Evolutionary conservation across 495 filamentous ascomycete species (phyloP).

Genomic region (Trichocladium uniseriatum): DNA sequence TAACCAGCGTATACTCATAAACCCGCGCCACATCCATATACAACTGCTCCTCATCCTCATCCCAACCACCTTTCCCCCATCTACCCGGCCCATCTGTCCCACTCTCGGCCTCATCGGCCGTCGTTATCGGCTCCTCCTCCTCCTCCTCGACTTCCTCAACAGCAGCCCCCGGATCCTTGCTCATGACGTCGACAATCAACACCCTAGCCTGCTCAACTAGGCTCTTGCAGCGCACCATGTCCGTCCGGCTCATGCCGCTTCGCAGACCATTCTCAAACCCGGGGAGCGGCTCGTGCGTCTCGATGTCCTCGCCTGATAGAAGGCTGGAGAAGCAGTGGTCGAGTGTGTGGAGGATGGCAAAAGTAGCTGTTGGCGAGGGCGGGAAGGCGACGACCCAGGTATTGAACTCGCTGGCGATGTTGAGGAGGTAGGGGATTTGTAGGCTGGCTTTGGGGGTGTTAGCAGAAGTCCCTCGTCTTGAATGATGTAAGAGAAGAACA

Average conservation of each 20-base stretch:
- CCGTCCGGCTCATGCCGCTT: conserved; percentile 50
- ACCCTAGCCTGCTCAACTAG: conserved; percentile 62
- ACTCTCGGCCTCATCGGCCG: conserved; percentile 13
- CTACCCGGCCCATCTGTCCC: conserved; percentile 2
- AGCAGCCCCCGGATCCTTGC: conserved; percentile 30
- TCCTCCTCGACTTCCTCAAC: conserved; percentile 29
- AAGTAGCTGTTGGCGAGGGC: conserved; percentile 54
- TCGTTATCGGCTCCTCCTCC: conserved; percentile 2
- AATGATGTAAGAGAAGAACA: conserved; percentile 19
- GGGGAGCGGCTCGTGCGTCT: conserved; percentile 54
- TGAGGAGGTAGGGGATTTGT: conserved; percentile 76
- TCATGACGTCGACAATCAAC: conserved; percentile 54
- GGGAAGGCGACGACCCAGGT: conserved; percentile 58
- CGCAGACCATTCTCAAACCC: conserved; percentile 53
- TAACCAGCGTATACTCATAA: conserved; percentile 68
- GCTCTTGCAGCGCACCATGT: conserved; percentile 76
- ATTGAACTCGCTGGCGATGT: conserved; percentile 58
- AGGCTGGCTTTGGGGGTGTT: conserved; percentile 48
- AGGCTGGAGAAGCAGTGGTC: conserved; percentile 69
- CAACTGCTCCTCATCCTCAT: conserved; percentile 32
- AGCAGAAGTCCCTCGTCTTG: background rate
- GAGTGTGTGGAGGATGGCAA: conserved; percentile 62
- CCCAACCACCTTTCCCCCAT: conserved; percentile 1
- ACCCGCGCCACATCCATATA: conserved; percentile 63
- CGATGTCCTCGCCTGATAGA: conserved; percentile 54